These are phyloP conservation scores for Magnolia officinalis DNA, from an alignment of 164 flowering plant genomes.

Conservation along the genomic window DNA sequence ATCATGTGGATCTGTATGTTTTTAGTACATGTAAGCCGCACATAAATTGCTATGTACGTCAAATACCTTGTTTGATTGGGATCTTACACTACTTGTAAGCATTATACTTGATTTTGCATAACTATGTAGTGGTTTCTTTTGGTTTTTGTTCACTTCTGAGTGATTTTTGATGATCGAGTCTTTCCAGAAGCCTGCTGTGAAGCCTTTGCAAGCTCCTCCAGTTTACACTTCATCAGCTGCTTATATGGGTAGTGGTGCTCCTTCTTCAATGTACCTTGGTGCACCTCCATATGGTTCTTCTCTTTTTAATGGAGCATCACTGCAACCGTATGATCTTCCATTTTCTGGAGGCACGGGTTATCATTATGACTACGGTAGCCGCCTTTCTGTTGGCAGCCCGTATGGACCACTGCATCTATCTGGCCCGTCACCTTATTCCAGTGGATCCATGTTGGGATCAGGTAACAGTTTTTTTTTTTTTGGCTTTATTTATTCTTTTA, in stretches of 20 bases:
- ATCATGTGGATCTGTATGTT: too few relatives aligned
- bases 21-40: too few relatives aligned
- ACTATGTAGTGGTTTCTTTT: background rate
- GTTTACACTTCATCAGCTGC: slow-evolving; percentile 59
- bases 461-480: slow-evolving; percentile 30
- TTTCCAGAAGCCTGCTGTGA: slow-evolving; percentile 67
- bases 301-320: slow-evolving; percentile 57
- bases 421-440: slow-evolving; percentile 71
- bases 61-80: too few relatives aligned
- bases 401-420: slow-evolving; percentile 73
- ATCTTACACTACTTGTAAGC: background rate
- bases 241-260: slow-evolving; percentile 66
- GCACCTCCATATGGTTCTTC: slow-evolving; percentile 87
- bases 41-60: too few relatives aligned
- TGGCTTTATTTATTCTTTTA: background rate
- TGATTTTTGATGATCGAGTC: background rate
- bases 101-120: background rate
- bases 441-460: slow-evolving; percentile 80
- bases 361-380: slow-evolving; percentile 71
- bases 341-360: slow-evolving; percentile 85
- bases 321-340: slow-evolving; percentile 77
- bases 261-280: slow-evolving; percentile 81
- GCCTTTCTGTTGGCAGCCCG: slow-evolving; percentile 82
- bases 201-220: slow-evolving; percentile 69
- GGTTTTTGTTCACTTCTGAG: background rate